Conservation (phyloP, 1,284 basidiomycete genomes). For the Ceratobasidium sp. region DNA sequence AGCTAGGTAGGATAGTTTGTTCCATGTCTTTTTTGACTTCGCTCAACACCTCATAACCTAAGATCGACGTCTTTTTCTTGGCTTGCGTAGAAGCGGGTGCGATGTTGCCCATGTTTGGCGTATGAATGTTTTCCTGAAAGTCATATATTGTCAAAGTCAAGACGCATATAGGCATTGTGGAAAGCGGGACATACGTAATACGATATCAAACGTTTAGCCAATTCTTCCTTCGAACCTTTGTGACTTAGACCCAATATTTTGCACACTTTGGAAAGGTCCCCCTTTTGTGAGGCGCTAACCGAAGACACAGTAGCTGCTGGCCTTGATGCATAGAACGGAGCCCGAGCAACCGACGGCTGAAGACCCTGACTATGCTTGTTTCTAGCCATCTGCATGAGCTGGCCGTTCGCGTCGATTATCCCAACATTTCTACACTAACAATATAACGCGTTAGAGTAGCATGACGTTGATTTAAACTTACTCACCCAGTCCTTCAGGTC, state of each 20-base stretch:
- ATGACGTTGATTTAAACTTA: too few species aligned
- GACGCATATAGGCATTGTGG: too few species aligned
- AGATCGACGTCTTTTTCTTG: too few species aligned
- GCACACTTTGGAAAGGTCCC: too few species aligned
- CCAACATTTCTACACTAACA: not conserved
- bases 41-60: conserved; percentile 1
- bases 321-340: not conserved
- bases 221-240: not conserved
- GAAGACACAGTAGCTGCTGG: not conserved
- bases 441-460: not conserved
- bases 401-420: too few species aligned
- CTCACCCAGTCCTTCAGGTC: not conserved
- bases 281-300: not conserved
- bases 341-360: not conserved
- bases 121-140: not conserved
- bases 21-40: conserved; percentile 30
- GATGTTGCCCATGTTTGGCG: not conserved
- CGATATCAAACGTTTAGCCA: not conserved
- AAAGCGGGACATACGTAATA: not conserved
- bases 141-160: not conserved
- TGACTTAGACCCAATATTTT: too few species aligned
- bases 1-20: conserved; percentile 23
- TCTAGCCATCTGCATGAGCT: too few species aligned
- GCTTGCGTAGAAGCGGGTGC: not conserved
- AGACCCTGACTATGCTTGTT: not conserved